A percentile compares a stretch with the other conserved stretches of the same genome.
Conservation (phyloP, 2,329 filamentous ascomycete genomes). For the Blumeriella jaapii region DNA sequence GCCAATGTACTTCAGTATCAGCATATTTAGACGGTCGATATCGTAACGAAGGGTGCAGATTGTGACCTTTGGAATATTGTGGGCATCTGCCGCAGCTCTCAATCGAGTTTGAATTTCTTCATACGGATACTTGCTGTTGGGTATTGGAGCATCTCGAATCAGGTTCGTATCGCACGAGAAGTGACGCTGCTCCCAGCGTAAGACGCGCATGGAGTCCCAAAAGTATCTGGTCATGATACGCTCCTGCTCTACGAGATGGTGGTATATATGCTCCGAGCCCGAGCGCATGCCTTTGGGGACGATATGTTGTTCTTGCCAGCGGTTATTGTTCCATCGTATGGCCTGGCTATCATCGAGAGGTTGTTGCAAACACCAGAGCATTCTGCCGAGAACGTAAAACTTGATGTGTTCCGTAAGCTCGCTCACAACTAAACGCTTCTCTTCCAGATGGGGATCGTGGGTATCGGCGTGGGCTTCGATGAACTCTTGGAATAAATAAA, state of each 20-base stretch:
- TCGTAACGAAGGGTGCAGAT: neutral
- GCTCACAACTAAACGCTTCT: neutral
- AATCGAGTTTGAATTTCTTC: neutral
- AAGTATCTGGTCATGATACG: conserved; percentile 25
- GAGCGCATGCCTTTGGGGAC: neutral
- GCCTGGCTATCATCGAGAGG: conserved; percentile 3
- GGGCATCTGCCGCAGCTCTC: neutral
- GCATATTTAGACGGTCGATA: neutral
- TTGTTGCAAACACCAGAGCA: conserved; percentile 10
- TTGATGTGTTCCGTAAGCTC: conserved; percentile 3
- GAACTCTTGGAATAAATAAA: conserved; percentile 12
- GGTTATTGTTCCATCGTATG: conserved; percentile 6
- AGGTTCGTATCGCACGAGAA: conserved; percentile 1
- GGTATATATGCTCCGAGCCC: conserved; percentile 6
- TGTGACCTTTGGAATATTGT: neutral
- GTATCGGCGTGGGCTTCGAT: neutral
- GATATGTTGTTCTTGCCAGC: conserved; percentile 5
- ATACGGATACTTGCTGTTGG: too few species aligned
- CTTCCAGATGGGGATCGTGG: neutral
- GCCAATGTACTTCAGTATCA: neutral
- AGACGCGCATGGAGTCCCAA: conserved; percentile 19
- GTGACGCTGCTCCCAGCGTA: conserved; percentile 2
- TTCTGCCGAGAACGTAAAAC: conserved; percentile 9
- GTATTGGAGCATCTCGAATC: neutral
- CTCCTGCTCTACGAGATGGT: conserved; percentile 15